Evolutionary conservation across 164 flowering plant species (phyloP), one percentile per base, ranked within the genome.

Genomic region (Magnolia sinica): DNA sequence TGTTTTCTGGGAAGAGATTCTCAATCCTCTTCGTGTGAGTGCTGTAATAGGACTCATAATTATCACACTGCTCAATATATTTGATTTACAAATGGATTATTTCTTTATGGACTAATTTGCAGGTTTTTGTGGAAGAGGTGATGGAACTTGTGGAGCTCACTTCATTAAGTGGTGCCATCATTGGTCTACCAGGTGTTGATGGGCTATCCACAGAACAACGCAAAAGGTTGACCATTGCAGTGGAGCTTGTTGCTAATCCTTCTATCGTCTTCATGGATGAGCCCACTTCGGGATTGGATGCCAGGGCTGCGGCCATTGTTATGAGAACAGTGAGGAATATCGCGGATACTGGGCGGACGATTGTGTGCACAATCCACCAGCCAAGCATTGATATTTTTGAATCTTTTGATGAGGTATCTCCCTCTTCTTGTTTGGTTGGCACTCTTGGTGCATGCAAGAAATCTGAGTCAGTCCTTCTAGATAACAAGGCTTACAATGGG

Each of bases 301-400:
- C 98, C 67, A 87, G 99, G 80, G 79, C 99, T 85, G 99, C 99
- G 31, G 99, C 99, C 78, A 94, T 96, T 82, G 98, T 96, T 37
- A 96, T 96, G 99, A 90, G 99, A 86, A 94, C 99, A 68, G 99
- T 96, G 72, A 91, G 99, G 82, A 96, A 96, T 76, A 96, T 96
- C 51, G 99, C 91, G 19, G 91, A 96, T 77, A 96, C 99, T 19
- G 99, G 99, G 73, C 85, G 99, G 67, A 96, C 99, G 74, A 96
- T 96, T 73, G 99, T 96, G 49, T 96, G 99, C 89, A 96, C 99
- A 16, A 92, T 94, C 79, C 99, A 96, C 85, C 99, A 96, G 82
- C 99, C 99, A 19, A 96, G 99, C 91, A 96, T 95, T 31, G 99
- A 96, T 87, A 94, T 96, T 59, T 96, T 96, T 84, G 98, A 96